Evolutionary conservation across 1,284 basidiomycete genomes (phyloP).

Genomic region (Cutaneotrichosporon daszewskae): DNA sequence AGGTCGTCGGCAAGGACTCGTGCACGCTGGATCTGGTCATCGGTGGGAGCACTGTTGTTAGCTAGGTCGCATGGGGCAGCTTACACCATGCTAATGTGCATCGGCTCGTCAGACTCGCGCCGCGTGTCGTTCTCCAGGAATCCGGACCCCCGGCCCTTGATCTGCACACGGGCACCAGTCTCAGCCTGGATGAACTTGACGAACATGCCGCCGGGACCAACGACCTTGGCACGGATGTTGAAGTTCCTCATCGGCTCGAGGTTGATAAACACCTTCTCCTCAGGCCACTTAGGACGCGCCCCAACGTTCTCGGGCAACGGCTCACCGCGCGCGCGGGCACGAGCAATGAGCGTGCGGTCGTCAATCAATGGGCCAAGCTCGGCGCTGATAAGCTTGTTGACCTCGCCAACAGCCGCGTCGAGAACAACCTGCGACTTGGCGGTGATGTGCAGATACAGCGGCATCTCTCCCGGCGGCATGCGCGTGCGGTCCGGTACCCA

Average conservation of each 20-base stretch:
- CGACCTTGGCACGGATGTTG: constrained; percentile 94
- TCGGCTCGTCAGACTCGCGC: constrained; percentile 80
- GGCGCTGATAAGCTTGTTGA: constrained; percentile 76
- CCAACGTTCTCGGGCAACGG: constrained; percentile 26
- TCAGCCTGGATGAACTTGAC: constrained; percentile 98
- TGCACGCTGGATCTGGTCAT: constrained; percentile 76
- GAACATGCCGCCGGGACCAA: constrained; percentile 89
- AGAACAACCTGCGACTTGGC: constrained; percentile 74
- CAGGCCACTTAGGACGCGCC: constrained; percentile 80
- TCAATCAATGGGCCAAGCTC: constrained; percentile 86
- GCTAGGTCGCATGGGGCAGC: too few relatives aligned
- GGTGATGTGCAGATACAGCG: constrained; percentile 88
- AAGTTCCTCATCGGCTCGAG: constrained; percentile 90
- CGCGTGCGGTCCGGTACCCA: constrained; percentile 90
- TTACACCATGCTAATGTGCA: constrained; percentile 95
- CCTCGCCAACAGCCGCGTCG: constrained; percentile 70
- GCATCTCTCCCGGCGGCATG: constrained; percentile 85
- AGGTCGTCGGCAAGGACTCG: constrained; percentile 85
- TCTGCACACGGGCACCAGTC: constrained; percentile 94
- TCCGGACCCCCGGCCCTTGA: constrained; percentile 91
- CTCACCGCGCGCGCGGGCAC: constrained; percentile 42
- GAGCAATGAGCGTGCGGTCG: constrained; percentile 57
- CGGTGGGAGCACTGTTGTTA: constrained; percentile 66
- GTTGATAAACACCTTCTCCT: constrained; percentile 82
- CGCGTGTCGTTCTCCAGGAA: constrained; percentile 94